Conservation (phyloP, 176 grass and related monocot species). For the Triticum monococcum region DNA sequence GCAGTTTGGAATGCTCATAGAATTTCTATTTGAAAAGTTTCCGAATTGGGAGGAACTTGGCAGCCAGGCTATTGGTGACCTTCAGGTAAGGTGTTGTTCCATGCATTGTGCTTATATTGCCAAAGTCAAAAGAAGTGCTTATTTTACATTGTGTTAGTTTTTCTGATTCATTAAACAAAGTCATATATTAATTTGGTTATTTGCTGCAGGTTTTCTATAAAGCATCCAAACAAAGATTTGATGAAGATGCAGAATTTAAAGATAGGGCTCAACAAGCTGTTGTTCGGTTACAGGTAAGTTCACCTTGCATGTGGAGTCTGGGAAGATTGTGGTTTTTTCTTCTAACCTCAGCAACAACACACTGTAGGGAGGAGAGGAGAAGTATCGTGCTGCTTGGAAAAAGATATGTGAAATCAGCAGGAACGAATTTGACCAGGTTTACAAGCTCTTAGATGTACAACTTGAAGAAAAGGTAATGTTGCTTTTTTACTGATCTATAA, state of each 20-base stretch:
- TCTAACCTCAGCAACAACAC: conserved; percentile 27
- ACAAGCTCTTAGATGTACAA: conserved; percentile 66
- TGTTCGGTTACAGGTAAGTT: conserved; percentile 72
- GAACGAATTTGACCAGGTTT: conserved; percentile 82
- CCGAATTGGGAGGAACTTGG: conserved; percentile 91
- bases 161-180: not conserved
- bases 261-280: conserved; percentile 90
- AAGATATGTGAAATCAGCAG: conserved; percentile 97
- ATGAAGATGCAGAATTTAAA: conserved; percentile 73
- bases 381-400: conserved; percentile 83
- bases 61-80: conserved; percentile 92
- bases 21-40: conserved; percentile 91
- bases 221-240: conserved; percentile 85
- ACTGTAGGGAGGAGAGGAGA: conserved; percentile 72
- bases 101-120: conserved; percentile 5
- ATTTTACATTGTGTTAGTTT: not conserved
- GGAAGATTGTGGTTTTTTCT: not conserved
- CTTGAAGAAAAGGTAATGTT: conserved; percentile 84
- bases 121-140: not conserved
- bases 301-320: conserved; percentile 17
- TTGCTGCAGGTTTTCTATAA: conserved; percentile 81
- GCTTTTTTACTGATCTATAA: not conserved
- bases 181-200: conserved; percentile 23
- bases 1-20: conserved; percentile 99
- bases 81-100: conserved; percentile 57